A percentile compares a stretch with the other conserved stretches of the same genome.
Evolutionary conservation across 345 rosid genomes (phyloP).

Genomic region (Moricandia arvensis): DNA sequence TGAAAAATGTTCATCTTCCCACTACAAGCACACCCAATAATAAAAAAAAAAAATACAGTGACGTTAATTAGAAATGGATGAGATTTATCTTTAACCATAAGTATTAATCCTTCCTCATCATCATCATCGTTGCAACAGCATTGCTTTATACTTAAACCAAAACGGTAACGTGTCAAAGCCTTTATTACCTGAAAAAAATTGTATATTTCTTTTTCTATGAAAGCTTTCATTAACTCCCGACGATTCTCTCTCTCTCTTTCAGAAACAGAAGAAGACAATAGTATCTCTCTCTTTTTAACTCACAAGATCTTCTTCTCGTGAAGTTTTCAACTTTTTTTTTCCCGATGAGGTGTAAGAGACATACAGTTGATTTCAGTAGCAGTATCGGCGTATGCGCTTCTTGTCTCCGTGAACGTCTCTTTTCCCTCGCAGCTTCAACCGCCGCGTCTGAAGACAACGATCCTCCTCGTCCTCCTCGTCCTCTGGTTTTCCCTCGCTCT

Average conservation of each 20-base stretch:
- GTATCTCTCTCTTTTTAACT: not conserved
- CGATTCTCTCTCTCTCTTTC: constrained; percentile 23
- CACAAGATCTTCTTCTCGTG: constrained; percentile 10
- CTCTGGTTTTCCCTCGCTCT: constrained; percentile 72
- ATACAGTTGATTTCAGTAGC: constrained; percentile 62
- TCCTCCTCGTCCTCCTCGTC: constrained; percentile 10
- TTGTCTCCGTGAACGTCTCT: constrained; percentile 83
- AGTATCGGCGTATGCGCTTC: constrained; percentile 85
- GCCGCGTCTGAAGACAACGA: constrained; percentile 37
- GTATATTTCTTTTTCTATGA: constrained; percentile 13
- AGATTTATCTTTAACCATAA: constrained; percentile 26
- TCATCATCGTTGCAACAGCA: constrained; percentile 11
- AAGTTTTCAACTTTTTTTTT: not conserved
- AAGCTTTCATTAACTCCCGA: constrained; percentile 21
- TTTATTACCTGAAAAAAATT: constrained; percentile 22
- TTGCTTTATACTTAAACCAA: not conserved
- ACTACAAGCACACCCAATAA: constrained; percentile 24
- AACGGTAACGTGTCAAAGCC: constrained; percentile 27
- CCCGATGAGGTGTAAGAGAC: constrained; percentile 82
- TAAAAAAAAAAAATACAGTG: not conserved
- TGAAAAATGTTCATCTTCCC: constrained; percentile 33
- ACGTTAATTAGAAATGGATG: not conserved
- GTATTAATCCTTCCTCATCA: constrained; percentile 2
- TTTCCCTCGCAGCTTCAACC: constrained; percentile 51
- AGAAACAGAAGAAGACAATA: constrained; percentile 19